A percentile compares a stretch with the other conserved stretches of the same genome.
Evolutionary conservation across 192 early-diverging fungal species (phyloP).

Genomic region (Coemansia sp.): DNA sequence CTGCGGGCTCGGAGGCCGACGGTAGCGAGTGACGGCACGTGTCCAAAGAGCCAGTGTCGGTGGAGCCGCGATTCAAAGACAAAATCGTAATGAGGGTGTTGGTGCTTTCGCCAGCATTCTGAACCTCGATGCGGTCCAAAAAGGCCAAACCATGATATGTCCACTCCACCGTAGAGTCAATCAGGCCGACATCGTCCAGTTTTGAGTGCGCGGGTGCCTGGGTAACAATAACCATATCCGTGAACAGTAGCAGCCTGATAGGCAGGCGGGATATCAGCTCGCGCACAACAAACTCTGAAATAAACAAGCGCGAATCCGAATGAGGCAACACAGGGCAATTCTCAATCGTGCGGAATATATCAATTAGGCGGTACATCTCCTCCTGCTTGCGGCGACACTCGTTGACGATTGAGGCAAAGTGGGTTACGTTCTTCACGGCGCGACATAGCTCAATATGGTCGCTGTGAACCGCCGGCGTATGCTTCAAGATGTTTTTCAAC

Average conservation of each 20-base stretch:
- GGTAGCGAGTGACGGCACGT: conserved; percentile 34
- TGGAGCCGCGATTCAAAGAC: conserved; percentile 32
- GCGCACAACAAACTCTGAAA: conserved; percentile 36
- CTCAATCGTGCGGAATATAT: conserved; percentile 31
- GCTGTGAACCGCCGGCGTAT: conserved; percentile 44
- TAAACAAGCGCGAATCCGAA: conserved; percentile 26
- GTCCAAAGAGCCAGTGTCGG: not conserved
- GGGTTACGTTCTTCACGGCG: conserved; percentile 47
- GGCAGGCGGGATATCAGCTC: conserved; percentile 48
- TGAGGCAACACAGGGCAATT: conserved; percentile 32
- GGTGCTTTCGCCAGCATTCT: conserved; percentile 44
- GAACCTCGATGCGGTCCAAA: conserved; percentile 42
- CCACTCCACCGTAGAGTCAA: conserved; percentile 24
- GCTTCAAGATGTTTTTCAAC: conserved; percentile 46
- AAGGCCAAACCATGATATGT: conserved; percentile 40
- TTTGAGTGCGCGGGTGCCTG: conserved; percentile 34
- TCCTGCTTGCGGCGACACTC: conserved; percentile 51
- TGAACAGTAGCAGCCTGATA: conserved; percentile 39
- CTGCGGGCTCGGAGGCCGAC: conserved; percentile 1
- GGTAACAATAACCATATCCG: conserved; percentile 41
- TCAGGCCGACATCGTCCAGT: conserved; percentile 16
- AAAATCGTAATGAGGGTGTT: conserved; percentile 47
- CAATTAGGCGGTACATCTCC: conserved; percentile 32
- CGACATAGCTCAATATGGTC: conserved; percentile 47
- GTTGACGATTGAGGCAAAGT: conserved; percentile 47